phyloP scores from a whole-genome alignment of 148 eudicot species.

The Nepenthes mirabilis region DNA sequence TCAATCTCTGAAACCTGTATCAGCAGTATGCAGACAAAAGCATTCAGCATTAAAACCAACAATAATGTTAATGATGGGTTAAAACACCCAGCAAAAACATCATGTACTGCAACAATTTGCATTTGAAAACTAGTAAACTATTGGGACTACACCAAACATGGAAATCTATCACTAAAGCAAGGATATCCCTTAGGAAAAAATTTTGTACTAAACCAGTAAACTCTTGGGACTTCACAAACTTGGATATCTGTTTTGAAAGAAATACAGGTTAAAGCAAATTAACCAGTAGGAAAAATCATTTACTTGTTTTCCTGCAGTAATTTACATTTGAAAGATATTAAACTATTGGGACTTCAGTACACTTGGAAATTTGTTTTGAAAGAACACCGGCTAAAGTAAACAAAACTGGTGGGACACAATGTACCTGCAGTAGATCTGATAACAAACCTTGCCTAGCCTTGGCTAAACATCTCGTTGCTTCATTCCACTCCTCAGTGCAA shows the following conservation, averaged over 20 bases:
- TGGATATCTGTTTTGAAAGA: too few species aligned
- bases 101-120: too few species aligned
- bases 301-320: too few species aligned
- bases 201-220: too few species aligned
- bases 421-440: constrained; percentile 57
- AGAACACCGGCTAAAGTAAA: not conserved
- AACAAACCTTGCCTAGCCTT: constrained; percentile 67
- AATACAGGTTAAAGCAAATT: too few species aligned
- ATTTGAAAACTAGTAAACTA: not conserved
- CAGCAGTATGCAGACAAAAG: not conserved
- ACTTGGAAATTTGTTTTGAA: not conserved
- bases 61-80: not conserved
- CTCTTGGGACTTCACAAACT: too few species aligned
- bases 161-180: too few species aligned
- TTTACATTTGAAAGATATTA: too few species aligned
- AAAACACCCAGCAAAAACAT: not conserved
- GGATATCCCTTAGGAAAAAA: too few species aligned
- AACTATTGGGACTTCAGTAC: not conserved
- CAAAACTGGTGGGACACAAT: not conserved
- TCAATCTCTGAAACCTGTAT: constrained; percentile 44
- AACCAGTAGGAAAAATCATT: too few species aligned
- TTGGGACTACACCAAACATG: not conserved
- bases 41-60: not conserved
- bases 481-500: constrained; percentile 45
- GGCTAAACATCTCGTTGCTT: constrained; percentile 55